Evolutionary conservation across 768 basidiomycete genomes (phyloP).

Genomic region (Pseudohyphozyma bogoriensis): DNA sequence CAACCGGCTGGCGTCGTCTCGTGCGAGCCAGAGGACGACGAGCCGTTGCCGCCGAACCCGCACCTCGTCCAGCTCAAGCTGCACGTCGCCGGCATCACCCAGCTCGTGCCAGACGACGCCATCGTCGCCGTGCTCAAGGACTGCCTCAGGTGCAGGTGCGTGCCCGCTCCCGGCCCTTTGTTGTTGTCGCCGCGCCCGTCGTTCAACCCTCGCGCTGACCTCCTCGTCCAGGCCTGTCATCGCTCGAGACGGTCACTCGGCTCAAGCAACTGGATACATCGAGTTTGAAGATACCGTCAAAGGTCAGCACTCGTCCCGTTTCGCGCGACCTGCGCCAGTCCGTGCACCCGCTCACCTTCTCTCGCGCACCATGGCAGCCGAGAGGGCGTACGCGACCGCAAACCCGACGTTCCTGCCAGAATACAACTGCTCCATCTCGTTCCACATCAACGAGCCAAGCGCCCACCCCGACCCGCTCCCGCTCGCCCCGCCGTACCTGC

Average conservation of each 20-base stretch:
- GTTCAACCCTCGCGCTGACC: background rate
- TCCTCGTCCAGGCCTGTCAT: background rate
- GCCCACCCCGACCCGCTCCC: slow-evolving; percentile 66
- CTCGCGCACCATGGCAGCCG: background rate
- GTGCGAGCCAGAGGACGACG: background rate
- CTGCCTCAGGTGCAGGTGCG: slow-evolving; percentile 5
- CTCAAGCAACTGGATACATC: slow-evolving; percentile 2
- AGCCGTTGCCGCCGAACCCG: background rate
- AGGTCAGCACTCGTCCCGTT: background rate
- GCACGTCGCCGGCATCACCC: slow-evolving; percentile 3
- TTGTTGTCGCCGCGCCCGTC: background rate
- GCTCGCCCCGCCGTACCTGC: slow-evolving; percentile 62
- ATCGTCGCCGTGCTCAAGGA: slow-evolving; percentile 9
- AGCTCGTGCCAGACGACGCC: background rate
- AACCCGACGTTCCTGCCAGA: slow-evolving; percentile 1
- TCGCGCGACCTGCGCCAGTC: background rate
- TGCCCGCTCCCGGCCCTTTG: background rate
- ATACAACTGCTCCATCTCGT: background rate
- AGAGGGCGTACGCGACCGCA: slow-evolving; percentile 19
- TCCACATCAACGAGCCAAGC: slow-evolving; percentile 49
- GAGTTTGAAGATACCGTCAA: slow-evolving; percentile 16
- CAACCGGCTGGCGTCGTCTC: no score
- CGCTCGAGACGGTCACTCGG: background rate
- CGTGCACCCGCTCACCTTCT: background rate
- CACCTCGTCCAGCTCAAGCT: slow-evolving; percentile 1